Percentiles rank a stretch among this genome's conserved stretches.
Conservation (phyloP, 2,329 filamentous ascomycete species). For the Pseudocercospora macadamiae region DNA sequence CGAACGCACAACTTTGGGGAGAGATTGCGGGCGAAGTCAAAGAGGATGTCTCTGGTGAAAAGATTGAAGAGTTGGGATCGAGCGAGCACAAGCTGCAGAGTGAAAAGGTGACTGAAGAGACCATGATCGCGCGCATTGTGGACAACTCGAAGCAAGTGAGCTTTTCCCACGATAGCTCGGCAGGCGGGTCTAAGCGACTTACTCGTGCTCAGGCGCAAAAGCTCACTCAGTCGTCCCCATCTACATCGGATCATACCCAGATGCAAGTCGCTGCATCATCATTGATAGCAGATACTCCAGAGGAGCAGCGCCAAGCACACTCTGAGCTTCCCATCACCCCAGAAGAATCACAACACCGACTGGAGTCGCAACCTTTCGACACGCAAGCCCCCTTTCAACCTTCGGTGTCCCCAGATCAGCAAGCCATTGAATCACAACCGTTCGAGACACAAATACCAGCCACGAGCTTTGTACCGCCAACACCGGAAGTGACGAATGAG, state of each 20-base stretch:
- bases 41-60: not conserved
- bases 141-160: not conserved
- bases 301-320: slow-evolving; percentile 10
- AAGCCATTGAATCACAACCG: slow-evolving; percentile 8
- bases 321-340: slow-evolving; percentile 26
- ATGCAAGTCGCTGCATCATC: slow-evolving; percentile 8
- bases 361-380: slow-evolving; percentile 19
- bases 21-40: not conserved
- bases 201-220: slow-evolving; percentile 1
- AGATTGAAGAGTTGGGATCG: not conserved
- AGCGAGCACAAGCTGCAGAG: not conserved
- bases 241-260: not conserved
- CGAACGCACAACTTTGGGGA: not conserved
- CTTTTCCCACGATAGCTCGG: not conserved
- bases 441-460: slow-evolving; percentile 11
- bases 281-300: slow-evolving; percentile 1
- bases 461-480: slow-evolving; percentile 34
- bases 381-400: too few species aligned
- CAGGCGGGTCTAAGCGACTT: not conserved
- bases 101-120: not conserved
- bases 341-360: slow-evolving; percentile 22
- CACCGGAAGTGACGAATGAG: slow-evolving; percentile 40
- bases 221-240: not conserved
- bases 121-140: slow-evolving; percentile 1
- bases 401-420: slow-evolving; percentile 10